A percentile compares a stretch with the other conserved stretches of the same genome.
Conservation (phyloP, 2,329 filamentous ascomycete species). For the Penicillium glabrum region DNA sequence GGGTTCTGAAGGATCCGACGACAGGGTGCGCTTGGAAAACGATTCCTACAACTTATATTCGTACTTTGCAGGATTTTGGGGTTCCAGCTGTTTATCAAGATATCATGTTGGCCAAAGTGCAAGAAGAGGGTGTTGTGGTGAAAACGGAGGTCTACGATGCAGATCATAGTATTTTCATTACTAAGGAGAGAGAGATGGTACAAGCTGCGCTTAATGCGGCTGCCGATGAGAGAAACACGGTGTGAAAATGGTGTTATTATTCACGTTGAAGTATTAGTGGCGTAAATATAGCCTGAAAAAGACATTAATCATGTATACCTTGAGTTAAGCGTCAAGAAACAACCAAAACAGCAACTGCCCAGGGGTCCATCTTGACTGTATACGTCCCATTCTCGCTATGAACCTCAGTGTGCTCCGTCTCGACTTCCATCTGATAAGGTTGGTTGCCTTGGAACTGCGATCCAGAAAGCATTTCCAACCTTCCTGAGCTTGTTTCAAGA, state of each 20-base stretch:
- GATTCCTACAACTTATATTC: slow-evolving; percentile 15
- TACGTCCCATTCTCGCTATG: slow-evolving; percentile 16
- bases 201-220: slow-evolving; percentile 8
- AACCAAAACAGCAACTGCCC: slow-evolving; percentile 26
- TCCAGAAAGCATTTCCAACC: slow-evolving; percentile 25
- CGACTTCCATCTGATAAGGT: slow-evolving; percentile 18
- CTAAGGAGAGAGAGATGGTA: slow-evolving; percentile 13
- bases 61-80: slow-evolving; percentile 10
- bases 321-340: not conserved
- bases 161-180: slow-evolving; percentile 16
- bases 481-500: slow-evolving; percentile 20
- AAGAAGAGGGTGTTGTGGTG: slow-evolving; percentile 4
- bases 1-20: not conserved
- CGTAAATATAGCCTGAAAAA: not conserved
- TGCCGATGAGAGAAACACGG: slow-evolving; percentile 11
- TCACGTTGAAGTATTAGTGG: not conserved
- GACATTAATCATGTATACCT: not conserved
- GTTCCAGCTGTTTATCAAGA: slow-evolving; percentile 14
- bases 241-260: not conserved
- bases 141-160: slow-evolving; percentile 14
- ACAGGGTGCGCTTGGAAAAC: slow-evolving; percentile 10
- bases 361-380: slow-evolving; percentile 22
- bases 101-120: slow-evolving; percentile 12
- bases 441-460: slow-evolving; percentile 18
- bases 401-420: slow-evolving; percentile 13